Evolutionary conservation across 2,329 filamentous ascomycete genomes (phyloP).

Genomic region (Calonectria hongkongensis): DNA sequence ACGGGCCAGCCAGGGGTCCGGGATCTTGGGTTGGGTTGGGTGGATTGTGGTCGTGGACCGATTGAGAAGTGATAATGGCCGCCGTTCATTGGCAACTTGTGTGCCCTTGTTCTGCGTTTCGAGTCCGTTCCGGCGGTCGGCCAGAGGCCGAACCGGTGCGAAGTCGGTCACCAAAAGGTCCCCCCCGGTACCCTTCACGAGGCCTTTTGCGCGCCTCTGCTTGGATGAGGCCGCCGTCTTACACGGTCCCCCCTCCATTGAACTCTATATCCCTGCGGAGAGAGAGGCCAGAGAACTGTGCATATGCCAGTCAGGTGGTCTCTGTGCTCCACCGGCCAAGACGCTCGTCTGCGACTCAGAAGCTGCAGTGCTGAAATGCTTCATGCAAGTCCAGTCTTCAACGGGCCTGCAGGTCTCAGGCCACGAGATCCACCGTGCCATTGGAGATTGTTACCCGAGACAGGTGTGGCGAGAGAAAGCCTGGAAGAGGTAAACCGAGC

Average conservation of each 20-base stretch:
- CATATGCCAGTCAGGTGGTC: neutral
- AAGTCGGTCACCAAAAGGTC: neutral
- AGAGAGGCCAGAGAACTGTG: neutral
- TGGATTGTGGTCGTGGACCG: too few species aligned
- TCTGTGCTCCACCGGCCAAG: constrained; percentile 2
- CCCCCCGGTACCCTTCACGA: neutral
- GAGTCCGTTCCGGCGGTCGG: constrained; percentile 2
- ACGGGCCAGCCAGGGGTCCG: neutral
- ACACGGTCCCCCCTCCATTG: neutral
- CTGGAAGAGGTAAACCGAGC: neutral
- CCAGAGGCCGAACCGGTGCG: neutral
- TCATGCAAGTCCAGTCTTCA: constrained; percentile 3
- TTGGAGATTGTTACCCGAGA: constrained; percentile 14
- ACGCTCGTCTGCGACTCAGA: neutral
- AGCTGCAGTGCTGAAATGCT: neutral
- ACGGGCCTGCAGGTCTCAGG: neutral
- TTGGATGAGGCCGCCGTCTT: constrained; percentile 19
- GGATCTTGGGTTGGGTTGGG: neutral
- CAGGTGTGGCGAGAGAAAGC: constrained; percentile 6
- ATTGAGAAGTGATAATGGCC: neutral
- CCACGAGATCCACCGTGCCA: constrained; percentile 4
- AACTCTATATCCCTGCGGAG: neutral
- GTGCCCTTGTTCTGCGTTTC: neutral
- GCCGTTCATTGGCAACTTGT: neutral
- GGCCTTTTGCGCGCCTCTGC: constrained; percentile 1